Base-by-base conservation (phyloP, 148 eudicot genomes). In the Pouteria glomerata region DNA sequence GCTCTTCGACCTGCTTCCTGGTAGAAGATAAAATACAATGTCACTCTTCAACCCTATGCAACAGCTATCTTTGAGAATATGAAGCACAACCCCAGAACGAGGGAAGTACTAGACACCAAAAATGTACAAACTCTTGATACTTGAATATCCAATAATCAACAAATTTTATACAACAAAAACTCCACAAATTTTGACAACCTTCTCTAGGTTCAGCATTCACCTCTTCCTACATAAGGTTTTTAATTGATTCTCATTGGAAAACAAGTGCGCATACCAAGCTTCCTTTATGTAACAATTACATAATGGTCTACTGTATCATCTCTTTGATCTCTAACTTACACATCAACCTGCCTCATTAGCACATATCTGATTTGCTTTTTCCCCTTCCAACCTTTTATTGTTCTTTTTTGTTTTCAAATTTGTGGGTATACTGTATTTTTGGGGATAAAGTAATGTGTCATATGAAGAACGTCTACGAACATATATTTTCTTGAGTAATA, bases 1-100 rank as follows among this genome's bases (percentile, higher is more conserved):
- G 97, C 96, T 79, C 97, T 88, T 71, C 96, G 80, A 24, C 99
- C 99, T 47, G 90, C 97, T 42, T 87, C 97, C 99, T 95, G 82
- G 26, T 68, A 66, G 47, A 68, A 35, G 34, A 52, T 63, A n/a
- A 58, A 52, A 71, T 29, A 53, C 42, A 50, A 37, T 66, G 48
- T 31, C 7, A 58, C 39, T 67, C 18, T 12, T 30, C 34, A 48
- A 11, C 47, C 42, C 11, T 21, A 15, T 26, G 6, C 18, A 52
- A 51, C 19, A 29, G 63, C 50, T 63, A 44, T 55, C 63, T 48
- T 66, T 33, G 1, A 64, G 10, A 33, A 67, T 21, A 19, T 26
- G 10, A 34, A 33, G 2, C 16, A 41, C 44, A 50, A 7, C 18
- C 18, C 39, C 16, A 47, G 58, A 21, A 19, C 29, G 34, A 41